These are phyloP conservation scores for Clavispora vitiphila DNA, from an alignment of 805 yeast species.

Conservation along the genomic window DNA sequence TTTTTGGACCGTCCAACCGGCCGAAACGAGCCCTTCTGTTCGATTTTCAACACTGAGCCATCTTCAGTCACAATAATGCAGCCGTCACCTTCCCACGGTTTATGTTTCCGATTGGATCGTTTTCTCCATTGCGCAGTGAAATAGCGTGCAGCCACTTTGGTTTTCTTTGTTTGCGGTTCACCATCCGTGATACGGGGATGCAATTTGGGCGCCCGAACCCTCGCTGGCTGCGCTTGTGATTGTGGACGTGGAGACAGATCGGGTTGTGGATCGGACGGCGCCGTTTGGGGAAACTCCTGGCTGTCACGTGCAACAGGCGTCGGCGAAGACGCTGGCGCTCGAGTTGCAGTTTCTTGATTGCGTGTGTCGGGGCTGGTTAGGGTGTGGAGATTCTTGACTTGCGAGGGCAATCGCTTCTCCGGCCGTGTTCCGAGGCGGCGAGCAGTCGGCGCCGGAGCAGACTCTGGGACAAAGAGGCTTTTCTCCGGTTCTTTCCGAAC, in stretches of 20 bases:
- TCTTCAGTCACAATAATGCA: constrained; percentile 32
- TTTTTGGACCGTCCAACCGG: constrained; percentile 11
- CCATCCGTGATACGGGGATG: background rate
- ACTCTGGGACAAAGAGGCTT: background rate
- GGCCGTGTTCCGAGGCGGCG: background rate
- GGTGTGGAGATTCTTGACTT: background rate
- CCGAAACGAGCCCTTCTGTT: constrained; percentile 21
- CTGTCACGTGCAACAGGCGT: too few relatives aligned
- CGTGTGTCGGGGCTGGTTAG: too few relatives aligned
- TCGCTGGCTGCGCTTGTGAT: background rate
- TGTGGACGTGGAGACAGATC: too few relatives aligned
- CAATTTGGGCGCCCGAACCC: background rate
- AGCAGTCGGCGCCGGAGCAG: background rate
- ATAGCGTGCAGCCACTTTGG: constrained; percentile 1
- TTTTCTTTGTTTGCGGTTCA: background rate
- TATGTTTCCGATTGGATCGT: constrained; percentile 68
- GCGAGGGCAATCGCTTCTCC: background rate
- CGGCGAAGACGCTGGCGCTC: too few relatives aligned
- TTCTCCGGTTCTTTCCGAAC: background rate
- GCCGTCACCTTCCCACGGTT: constrained; percentile 96
- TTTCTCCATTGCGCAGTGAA: constrained; percentile 62
- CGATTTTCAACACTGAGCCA: constrained; percentile 26
- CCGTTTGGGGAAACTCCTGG: too few relatives aligned
- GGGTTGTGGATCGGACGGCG: too few relatives aligned
- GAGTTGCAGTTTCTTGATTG: too few relatives aligned